Conservation (phyloP, 768 basidiomycete species). For the Collybia mongolica region DNA sequence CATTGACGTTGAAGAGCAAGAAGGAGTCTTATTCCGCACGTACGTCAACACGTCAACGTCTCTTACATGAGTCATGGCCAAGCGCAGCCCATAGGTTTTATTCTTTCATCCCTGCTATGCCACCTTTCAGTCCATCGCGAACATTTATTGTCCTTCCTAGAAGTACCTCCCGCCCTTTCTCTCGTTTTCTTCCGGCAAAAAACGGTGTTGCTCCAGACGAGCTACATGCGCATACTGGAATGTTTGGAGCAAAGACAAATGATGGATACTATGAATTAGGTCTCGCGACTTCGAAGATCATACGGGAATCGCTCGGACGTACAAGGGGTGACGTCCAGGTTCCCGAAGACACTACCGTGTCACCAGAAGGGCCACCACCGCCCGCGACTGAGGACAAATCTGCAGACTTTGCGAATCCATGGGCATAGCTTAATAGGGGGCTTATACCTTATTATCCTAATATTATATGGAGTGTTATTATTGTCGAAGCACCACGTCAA, state of each 20-base stretch:
- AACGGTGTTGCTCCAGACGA: conserved; percentile 76
- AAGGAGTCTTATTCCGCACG: conserved; percentile 73
- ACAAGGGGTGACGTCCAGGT: conserved; percentile 10
- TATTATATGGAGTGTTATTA: neutral
- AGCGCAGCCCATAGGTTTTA: conserved; percentile 61
- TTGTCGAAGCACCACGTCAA: neutral
- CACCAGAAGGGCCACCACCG: neutral
- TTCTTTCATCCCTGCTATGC: conserved; percentile 68
- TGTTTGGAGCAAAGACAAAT: conserved; percentile 81
- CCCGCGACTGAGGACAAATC: neutral
- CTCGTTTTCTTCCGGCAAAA: conserved; percentile 59
- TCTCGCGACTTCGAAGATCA: conserved; percentile 56
- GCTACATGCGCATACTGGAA: conserved; percentile 81
- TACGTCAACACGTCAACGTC: conserved; percentile 33
- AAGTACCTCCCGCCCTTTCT: conserved; percentile 40
- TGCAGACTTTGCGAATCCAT: no score
- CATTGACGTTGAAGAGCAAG: conserved; percentile 54
- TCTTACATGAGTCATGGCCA: neutral
- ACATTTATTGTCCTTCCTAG: conserved; percentile 82
- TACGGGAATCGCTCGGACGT: conserved; percentile 53
- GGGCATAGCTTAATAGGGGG: no score
- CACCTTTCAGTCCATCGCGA: conserved; percentile 53
- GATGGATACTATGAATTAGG: conserved; percentile 92
- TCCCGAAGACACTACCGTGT: neutral
- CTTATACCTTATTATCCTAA: neutral